Base-by-base conservation (phyloP, 2,329 filamentous ascomycete species). In the Pseudogymnoascus sp. region DNA sequence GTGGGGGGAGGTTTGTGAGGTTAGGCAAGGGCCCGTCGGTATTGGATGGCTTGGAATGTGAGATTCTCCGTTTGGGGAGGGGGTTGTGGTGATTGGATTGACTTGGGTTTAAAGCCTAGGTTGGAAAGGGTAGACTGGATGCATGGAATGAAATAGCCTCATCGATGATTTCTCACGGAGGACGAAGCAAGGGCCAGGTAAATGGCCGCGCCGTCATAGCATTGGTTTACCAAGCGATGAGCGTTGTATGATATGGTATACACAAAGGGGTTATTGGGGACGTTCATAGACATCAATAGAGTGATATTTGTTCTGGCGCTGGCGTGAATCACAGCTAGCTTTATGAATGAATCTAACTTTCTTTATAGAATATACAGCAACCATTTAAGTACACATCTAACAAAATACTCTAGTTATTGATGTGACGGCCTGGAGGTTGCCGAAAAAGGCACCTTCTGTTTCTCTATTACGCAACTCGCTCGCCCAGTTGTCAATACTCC, bases 1-100 rank as follows among this genome's bases (percentile, higher is more conserved):
- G 23, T 76, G 73, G 74, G 69, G 64, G 54, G 70, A 70, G 10
- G 36, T 74, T 36, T 76, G 74, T 64, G 59, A 51, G 3, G 14
- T 51, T 51, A 29, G 23, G 45, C 12, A n/a, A 8, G 45, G 45
- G 23, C 18, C 16, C 4, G 23, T 14, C 5, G 23, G 45, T 26
- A 29, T 51, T 51, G 45, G 23, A 26, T 51, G 45, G 45, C 4
- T 29, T 10, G 45, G 45, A 12, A 29, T 51, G 23, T 51, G 7
- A 51, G 23, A 26, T 47, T 47, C 26, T 12, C 21, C 7, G 21
- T 47, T 26, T 47, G n/a, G 37, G 12, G 23, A 47, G 23, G 5
- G 45, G 23, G 12, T 8, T 51, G 21, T n/a, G 45, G 40, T 11
- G 14, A 5, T n/a, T 3, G 45, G 45, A 4, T 29, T 29, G 23